Evolutionary conservation across 305 asterid species (phyloP).

Genomic region (Solanum hybrid): DNA sequence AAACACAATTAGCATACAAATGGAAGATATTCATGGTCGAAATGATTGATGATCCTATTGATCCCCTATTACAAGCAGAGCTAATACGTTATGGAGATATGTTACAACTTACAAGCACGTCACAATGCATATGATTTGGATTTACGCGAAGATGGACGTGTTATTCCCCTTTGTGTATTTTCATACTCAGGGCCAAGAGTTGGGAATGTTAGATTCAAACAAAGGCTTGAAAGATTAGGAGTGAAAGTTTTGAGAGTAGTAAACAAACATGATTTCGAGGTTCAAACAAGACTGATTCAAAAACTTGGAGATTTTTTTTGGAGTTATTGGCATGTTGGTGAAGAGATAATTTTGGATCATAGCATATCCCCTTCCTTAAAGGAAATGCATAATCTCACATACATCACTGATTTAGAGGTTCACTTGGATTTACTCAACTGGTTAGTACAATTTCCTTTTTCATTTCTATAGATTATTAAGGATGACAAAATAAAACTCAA

Average conservation of each 20-base stretch:
- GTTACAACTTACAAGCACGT: slow-evolving; percentile 17
- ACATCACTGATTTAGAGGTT: neutral
- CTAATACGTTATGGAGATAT: slow-evolving; percentile 15
- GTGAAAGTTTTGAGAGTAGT: neutral
- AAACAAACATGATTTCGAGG: neutral
- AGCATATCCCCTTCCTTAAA: neutral
- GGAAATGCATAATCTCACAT: neutral
- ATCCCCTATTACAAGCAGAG: slow-evolving; percentile 9
- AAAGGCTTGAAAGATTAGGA: neutral
- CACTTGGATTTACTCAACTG: neutral
- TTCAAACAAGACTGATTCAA: too few species aligned
- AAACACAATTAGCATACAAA: too few species aligned
- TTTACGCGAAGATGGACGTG: neutral
- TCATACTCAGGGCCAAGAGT: neutral
- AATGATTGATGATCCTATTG: neutral
- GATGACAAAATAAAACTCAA: neutral
- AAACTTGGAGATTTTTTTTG: neutral
- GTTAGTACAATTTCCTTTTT: neutral
- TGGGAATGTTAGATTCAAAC: neutral
- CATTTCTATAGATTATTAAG: neutral
- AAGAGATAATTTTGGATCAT: neutral
- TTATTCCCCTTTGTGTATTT: neutral
- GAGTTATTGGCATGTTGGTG: neutral
- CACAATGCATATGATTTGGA: slow-evolving; percentile 1
- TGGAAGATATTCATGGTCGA: too few species aligned